These are phyloP conservation scores for Corchorus capsularis DNA, from an alignment of 345 rosid species.

Conservation along the genomic window DNA sequence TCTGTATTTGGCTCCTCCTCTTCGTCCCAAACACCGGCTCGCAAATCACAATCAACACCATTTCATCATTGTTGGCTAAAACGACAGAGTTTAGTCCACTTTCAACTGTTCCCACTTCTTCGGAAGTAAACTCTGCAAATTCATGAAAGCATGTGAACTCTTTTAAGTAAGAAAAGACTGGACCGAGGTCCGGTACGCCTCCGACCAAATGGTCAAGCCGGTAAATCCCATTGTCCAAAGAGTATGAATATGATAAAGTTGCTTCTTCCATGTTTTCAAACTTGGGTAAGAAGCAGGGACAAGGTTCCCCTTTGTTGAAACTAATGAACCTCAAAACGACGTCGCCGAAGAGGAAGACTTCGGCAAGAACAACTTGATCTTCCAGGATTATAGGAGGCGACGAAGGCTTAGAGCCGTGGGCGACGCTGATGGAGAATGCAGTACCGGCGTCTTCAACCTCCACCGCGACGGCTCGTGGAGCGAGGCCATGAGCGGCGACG, in stretches of 20 bases:
- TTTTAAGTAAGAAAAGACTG: slow-evolving; percentile 58
- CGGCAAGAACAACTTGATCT: slow-evolving; percentile 52
- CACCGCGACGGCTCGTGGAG: slow-evolving; percentile 63
- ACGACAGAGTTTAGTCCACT: slow-evolving; percentile 84
- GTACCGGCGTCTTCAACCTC: slow-evolving; percentile 74
- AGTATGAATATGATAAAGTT: slow-evolving; percentile 54
- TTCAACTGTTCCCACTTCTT: slow-evolving; percentile 80
- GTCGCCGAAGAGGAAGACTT: slow-evolving; percentile 76
- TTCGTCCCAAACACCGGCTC: slow-evolving; percentile 89
- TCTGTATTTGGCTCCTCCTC: slow-evolving; percentile 93
- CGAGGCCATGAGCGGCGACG: slow-evolving; percentile 69
- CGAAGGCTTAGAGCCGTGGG: slow-evolving; percentile 62
- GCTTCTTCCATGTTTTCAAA: slow-evolving; percentile 60
- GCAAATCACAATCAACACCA: slow-evolving; percentile 68
- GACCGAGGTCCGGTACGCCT: slow-evolving; percentile 71
- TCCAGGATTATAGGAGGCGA: slow-evolving; percentile 49
- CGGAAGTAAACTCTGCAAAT: slow-evolving; percentile 85
- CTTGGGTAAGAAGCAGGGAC: slow-evolving; percentile 47
- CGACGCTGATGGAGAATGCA: slow-evolving; percentile 59
- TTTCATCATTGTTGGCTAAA: slow-evolving; percentile 70
- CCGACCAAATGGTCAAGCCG: slow-evolving; percentile 88
- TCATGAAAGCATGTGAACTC: slow-evolving; percentile 81
- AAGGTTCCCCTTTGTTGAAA: neutral
- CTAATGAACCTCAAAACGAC: slow-evolving; percentile 78
- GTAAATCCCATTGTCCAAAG: slow-evolving; percentile 67